Base-by-base conservation (phyloP, 495 filamentous ascomycete genomes). In the Daldinia bambusicola region DNA sequence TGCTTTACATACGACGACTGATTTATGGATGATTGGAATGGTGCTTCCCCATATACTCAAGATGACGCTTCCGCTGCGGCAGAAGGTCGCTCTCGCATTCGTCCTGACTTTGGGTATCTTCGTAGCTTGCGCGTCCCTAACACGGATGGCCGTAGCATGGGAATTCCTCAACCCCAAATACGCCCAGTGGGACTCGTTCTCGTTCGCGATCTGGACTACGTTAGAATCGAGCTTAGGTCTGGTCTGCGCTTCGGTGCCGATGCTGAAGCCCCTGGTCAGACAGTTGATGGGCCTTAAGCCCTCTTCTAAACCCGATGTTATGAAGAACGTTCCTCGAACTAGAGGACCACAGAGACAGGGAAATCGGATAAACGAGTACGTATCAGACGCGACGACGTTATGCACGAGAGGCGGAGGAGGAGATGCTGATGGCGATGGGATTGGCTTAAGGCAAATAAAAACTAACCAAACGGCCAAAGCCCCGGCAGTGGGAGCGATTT, bases 91-190 rank as follows among this genome's bases (percentile, higher is more conserved):
- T 31, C 66, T 82, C 8, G 77, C 71, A 0, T 74, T 76, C 14
- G 80, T 81, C 37, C 26, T 82, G 41, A 76, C 77, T 18, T 55
- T 82, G 13, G 70, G 79, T 53, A 76, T 81, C 20, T 78, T 80
- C 26, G 79, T 79, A 26, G 75, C 78, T 4, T 79, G 75, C 34
- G 79, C 77, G 1, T 77, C 76, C 34, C 40, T 81, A 20, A 78
- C 73, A n/a, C 69, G 80, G 18, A 74, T 74, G 72, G 63, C 72
- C 22, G 72, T 74, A 2, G 72, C 72, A 6, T 71, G 68, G 68
- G 32, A 68, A 53, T 74, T 74, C 31, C 55, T 74, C 37, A 72
- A 74, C 52, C 72, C 72, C 10, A 71, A 71, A 13, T 74, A 74
- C 30, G 72, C 72, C 10, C 63, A 72, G 34, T 74, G 72, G 67